A percentile compares a stretch with the other conserved stretches of the same genome.
Conservation (phyloP, 164 flowering plant genomes). For the grape (Vitis vinifera) region ASM3070453v1 NC_081807.1:2046501-2047000, state of each 20-base stretch:
- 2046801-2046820: slow-evolving; percentile 14
- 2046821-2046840: too few relatives aligned
- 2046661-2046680: not conserved
- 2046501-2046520: too few relatives aligned
- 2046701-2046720: not conserved
- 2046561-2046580: not conserved
- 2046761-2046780: not conserved
- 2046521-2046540: too few relatives aligned
- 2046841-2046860: too few relatives aligned
- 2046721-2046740: not conserved
- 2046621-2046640: too few relatives aligned
- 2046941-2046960: slow-evolving; percentile 88
- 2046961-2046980: slow-evolving; percentile 81
- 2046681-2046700: not conserved
- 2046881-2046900: too few relatives aligned
- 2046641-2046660: not conserved
- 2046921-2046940: slow-evolving; percentile 26
- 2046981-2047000: slow-evolving; percentile 75
- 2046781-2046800: not conserved
- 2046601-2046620: too few relatives aligned
- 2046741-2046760: not conserved
- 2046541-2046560: not conserved
- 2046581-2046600: not conserved
- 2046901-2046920: too few relatives aligned
- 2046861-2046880: too few relatives aligned